Evolutionary conservation across 1,139 yeast species (phyloP).

Genomic region (Sugiyamaella neomexicana): DNA sequence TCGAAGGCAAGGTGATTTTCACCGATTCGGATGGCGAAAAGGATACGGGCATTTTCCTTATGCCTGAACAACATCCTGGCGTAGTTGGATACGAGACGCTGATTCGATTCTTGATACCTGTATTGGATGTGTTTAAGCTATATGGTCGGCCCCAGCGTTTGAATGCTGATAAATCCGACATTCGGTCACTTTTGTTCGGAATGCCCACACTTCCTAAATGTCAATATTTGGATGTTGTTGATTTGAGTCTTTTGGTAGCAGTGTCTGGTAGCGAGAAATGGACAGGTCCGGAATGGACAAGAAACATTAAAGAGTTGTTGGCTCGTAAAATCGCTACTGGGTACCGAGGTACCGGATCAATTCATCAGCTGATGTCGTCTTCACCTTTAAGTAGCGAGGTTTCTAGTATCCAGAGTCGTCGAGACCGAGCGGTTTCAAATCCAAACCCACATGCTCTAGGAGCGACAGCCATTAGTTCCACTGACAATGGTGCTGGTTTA

Average conservation of each 20-base stretch:
- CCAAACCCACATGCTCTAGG: slow-evolving; percentile 19
- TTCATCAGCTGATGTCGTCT: slow-evolving; percentile 8
- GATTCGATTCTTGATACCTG: slow-evolving; percentile 81
- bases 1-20: slow-evolving; percentile 79
- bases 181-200: slow-evolving; percentile 79
- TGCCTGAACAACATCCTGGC: slow-evolving; percentile 94
- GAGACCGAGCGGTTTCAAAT: slow-evolving; percentile 23
- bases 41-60: slow-evolving; percentile 80
- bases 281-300: slow-evolving; percentile 71
- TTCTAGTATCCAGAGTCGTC: slow-evolving; percentile 9
- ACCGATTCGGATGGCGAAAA: slow-evolving; percentile 55
- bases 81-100: slow-evolving; percentile 95
- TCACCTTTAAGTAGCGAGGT: slow-evolving; percentile 7
- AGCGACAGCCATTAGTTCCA: not conserved
- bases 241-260: slow-evolving; percentile 48
- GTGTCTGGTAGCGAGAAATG: slow-evolving; percentile 51
- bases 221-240: slow-evolving; percentile 71
- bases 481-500: not conserved
- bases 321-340: slow-evolving; percentile 67
- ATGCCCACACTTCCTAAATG: slow-evolving; percentile 88
- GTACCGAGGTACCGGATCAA: slow-evolving; percentile 74
- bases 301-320: slow-evolving; percentile 61
- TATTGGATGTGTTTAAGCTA: slow-evolving; percentile 79
- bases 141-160: slow-evolving; percentile 90
- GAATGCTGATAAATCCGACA: slow-evolving; percentile 83